These are phyloP conservation scores for Paraurostyla sp. DNA, from an alignment of 73 alveolate genomes.

Conservation along the genomic window DNA sequence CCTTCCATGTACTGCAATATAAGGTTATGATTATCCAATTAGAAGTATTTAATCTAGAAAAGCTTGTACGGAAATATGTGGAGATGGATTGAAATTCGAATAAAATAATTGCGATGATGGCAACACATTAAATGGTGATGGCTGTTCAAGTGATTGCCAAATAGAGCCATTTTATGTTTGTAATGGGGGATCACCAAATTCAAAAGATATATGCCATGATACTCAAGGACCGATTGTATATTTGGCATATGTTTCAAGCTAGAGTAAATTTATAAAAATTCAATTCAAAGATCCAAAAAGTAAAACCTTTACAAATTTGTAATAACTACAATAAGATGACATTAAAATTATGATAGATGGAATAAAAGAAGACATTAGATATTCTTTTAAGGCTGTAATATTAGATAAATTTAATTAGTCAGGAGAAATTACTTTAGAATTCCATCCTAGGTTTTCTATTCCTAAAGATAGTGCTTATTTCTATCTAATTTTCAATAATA, in stretches of 20 bases:
- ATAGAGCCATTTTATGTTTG: slow-evolving; percentile 60
- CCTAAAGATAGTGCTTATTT: slow-evolving; percentile 28
- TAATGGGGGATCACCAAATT: slow-evolving; percentile 29
- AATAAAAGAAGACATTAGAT: neutral
- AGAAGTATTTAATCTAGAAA: neutral
- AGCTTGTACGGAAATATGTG: slow-evolving; percentile 42
- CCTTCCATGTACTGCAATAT: slow-evolving; percentile 4
- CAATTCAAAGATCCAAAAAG: neutral
- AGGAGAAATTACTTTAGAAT: neutral
- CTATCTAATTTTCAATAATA: neutral
- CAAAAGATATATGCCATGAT: slow-evolving; percentile 16
- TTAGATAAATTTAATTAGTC: neutral
- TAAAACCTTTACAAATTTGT: neutral
- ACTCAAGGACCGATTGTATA: neutral
- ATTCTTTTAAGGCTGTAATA: neutral
- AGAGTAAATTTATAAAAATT: neutral
- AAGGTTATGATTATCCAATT: slow-evolving; percentile 9
- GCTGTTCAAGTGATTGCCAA: slow-evolving; percentile 63
- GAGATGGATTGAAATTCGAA: slow-evolving; percentile 46
- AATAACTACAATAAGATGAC: neutral
- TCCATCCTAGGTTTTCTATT: neutral
- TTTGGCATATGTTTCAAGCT: neutral
- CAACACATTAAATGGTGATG: slow-evolving; percentile 17
- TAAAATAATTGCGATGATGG: slow-evolving; percentile 67
- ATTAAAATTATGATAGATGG: neutral